Evolutionary conservation across 2,329 filamentous ascomycete species (phyloP).

Genomic region (Hypoxylon sp.): DNA sequence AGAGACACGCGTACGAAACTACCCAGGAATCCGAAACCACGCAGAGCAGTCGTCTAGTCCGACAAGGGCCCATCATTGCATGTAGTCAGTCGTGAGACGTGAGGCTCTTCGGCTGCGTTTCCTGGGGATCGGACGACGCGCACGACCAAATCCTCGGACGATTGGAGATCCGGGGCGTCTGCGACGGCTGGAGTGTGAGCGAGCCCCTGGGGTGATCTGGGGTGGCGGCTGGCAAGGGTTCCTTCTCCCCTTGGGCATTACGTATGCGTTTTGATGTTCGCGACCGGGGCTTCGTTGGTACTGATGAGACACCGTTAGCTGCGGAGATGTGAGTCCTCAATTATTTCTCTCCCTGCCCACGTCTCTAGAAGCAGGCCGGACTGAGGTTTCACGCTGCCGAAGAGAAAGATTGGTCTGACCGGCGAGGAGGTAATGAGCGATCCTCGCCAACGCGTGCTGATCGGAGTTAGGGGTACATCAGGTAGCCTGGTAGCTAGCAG

Average conservation of each 20-base stretch:
- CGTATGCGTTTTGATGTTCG: background rate
- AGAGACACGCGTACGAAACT: background rate
- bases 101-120: slow-evolving; percentile 1
- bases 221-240: too few relatives aligned
- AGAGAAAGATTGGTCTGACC: slow-evolving; percentile 4
- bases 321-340: slow-evolving; percentile 26
- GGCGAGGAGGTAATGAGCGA: slow-evolving; percentile 17
- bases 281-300: slow-evolving; percentile 5
- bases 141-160: slow-evolving; percentile 16
- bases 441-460: slow-evolving; percentile 17
- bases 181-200: slow-evolving; percentile 29
- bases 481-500: too few relatives aligned
- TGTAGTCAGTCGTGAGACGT: background rate
- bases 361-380: background rate
- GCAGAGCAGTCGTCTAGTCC: background rate
- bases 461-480: slow-evolving; percentile 23
- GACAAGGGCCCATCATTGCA: background rate
- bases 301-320: background rate
- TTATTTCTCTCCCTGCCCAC: background rate
- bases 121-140: background rate
- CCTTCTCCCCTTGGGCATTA: slow-evolving; percentile 1
- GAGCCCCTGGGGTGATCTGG: slow-evolving; percentile 8
- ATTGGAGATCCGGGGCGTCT: slow-evolving; percentile 28
- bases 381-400: slow-evolving; percentile 12
- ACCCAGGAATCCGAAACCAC: too few relatives aligned